These are phyloP conservation scores for Craterostigma plantagineum DNA, from an alignment of 257 asterid genomes.

Conservation along the genomic window DNA sequence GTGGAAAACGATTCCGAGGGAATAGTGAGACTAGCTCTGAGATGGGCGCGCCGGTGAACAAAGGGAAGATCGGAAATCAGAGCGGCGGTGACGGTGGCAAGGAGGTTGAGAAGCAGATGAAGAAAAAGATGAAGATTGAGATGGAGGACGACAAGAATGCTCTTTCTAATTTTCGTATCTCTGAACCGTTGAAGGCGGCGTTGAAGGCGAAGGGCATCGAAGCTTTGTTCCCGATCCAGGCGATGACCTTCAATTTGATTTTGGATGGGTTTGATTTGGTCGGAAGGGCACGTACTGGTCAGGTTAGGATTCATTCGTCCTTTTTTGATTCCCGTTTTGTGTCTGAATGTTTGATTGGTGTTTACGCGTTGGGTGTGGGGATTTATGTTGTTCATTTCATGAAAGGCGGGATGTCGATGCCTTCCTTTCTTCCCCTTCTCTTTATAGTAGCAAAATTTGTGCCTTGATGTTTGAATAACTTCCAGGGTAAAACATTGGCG, in stretches of 20 bases:
- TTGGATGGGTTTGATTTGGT: constrained; percentile 79
- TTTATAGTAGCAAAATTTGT: too few relatives aligned
- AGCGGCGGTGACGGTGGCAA: too few relatives aligned
- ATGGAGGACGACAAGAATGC: constrained; percentile 41
- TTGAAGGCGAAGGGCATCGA: constrained; percentile 49
- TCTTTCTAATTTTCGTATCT: constrained; percentile 47
- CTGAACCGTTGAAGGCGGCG: constrained; percentile 37
- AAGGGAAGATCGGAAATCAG: constrained; percentile 25
- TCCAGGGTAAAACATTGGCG: constrained; percentile 63
- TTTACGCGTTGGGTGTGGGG: constrained; percentile 10
- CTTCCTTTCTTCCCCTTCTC: too few relatives aligned
- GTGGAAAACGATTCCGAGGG: constrained; percentile 23
- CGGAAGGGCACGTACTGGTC: constrained; percentile 91
- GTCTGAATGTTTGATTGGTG: too few relatives aligned
- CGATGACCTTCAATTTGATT: constrained; percentile 53
- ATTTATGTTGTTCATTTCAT: too few relatives aligned
- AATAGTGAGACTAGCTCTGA: constrained; percentile 67
- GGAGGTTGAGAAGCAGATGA: constrained; percentile 14
- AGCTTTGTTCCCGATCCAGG: constrained; percentile 70
- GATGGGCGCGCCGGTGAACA: constrained; percentile 48
- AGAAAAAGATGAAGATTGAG: not conserved
- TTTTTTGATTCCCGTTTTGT: constrained; percentile 9
- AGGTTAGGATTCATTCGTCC: constrained; percentile 19
- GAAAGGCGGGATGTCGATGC: too few relatives aligned
- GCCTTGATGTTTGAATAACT: not conserved